Evolutionary conservation across 345 rosid species (phyloP).

Genomic region (Acer saccharum): DNA sequence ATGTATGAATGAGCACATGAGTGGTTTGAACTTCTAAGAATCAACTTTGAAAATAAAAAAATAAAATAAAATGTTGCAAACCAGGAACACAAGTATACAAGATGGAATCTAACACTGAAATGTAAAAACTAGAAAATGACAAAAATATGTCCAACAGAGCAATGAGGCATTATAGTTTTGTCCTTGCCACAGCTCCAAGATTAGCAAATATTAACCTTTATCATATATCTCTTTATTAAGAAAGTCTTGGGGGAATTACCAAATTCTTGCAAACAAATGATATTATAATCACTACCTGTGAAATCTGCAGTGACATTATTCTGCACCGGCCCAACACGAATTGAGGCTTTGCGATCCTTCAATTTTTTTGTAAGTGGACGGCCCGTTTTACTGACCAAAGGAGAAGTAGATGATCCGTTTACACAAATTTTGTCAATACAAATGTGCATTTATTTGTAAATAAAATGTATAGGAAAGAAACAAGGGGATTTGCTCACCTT

Average conservation of each 20-base stretch:
- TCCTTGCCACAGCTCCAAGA: constrained; percentile 6
- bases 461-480: neutral
- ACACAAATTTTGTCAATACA: neutral
- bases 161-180: neutral
- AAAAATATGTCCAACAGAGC: neutral
- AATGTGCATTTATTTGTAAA: neutral
- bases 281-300: constrained; percentile 48
- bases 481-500: constrained; percentile 52
- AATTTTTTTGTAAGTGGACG: constrained; percentile 83
- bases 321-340: constrained; percentile 51
- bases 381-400: constrained; percentile 73
- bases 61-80: neutral
- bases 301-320: constrained; percentile 55
- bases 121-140: neutral
- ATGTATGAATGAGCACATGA: neutral
- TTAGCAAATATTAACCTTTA: neutral
- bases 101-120: neutral
- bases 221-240: neutral
- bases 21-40: constrained; percentile 7
- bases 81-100: neutral
- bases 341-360: constrained; percentile 71
- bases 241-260: constrained; percentile 1
- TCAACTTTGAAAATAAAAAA: neutral
- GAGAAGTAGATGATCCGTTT: constrained; percentile 23
- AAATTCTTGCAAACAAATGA: neutral